Evolutionary conservation across 1,284 basidiomycete species (phyloP).

Genomic region (Coniophora puteana): DNA sequence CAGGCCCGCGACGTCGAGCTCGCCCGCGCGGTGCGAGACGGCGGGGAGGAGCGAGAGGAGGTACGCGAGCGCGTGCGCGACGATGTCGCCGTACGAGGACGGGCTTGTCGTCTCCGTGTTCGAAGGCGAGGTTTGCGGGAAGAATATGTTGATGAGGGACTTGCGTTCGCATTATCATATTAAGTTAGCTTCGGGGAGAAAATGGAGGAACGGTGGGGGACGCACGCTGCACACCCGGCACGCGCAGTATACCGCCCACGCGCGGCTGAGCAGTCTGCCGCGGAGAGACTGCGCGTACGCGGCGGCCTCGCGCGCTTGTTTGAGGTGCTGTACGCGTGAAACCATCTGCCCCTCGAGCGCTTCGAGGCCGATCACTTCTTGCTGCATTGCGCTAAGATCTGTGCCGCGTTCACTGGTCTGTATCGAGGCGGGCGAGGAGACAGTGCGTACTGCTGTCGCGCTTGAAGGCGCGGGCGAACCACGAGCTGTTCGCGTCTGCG

Average conservation of each 20-base stretch:
- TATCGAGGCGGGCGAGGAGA: slow-evolving; percentile 2
- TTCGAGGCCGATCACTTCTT: slow-evolving; percentile 62
- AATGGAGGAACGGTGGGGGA: slow-evolving; percentile 15
- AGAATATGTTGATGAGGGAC: slow-evolving; percentile 57
- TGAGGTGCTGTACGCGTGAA: slow-evolving; percentile 49
- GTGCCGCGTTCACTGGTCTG: slow-evolving; percentile 9
- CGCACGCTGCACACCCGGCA: slow-evolving; percentile 62
- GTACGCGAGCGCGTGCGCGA: slow-evolving; percentile 53
- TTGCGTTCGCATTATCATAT: slow-evolving; percentile 28
- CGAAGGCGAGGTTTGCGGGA: slow-evolving; percentile 36
- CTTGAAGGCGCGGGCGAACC: slow-evolving; percentile 27
- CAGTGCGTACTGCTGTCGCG: slow-evolving; percentile 26
- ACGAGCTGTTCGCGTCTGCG: no score
- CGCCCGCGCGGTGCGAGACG: slow-evolving; percentile 20
- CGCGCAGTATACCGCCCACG: slow-evolving; percentile 68
- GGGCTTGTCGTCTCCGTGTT: slow-evolving; percentile 33
- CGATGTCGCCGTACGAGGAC: slow-evolving; percentile 52
- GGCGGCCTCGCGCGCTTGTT: slow-evolving; percentile 42
- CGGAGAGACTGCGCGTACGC: slow-evolving; percentile 51
- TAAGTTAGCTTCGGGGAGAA: slow-evolving; percentile 3
- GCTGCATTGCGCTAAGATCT: slow-evolving; percentile 27
- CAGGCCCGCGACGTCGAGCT: slow-evolving; percentile 38
- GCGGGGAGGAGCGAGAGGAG: slow-evolving; percentile 44
- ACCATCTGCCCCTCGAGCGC: slow-evolving; percentile 70
- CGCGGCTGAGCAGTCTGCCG: slow-evolving; percentile 45